phyloP scores from a whole-genome alignment of 2,329 filamentous ascomycete genomes.

The Calonectria crousiana region DNA sequence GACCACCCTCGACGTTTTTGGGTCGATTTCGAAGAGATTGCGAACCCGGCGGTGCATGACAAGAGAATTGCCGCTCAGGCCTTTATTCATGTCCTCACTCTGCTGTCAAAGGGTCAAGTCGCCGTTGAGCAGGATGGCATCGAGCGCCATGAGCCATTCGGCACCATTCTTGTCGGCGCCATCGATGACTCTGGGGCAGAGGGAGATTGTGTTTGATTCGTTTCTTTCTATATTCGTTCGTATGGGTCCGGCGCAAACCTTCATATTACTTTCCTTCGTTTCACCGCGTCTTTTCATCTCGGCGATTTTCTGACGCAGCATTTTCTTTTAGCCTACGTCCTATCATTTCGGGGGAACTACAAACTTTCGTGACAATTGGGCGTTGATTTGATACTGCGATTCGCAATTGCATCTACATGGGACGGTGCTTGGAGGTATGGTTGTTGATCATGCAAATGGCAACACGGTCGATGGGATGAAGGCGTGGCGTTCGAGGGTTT shows the following conservation, averaged over 20 bases:
- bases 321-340: neutral
- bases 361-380: slow-evolving; percentile 21
- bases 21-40: slow-evolving; percentile 77
- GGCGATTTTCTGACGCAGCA: neutral
- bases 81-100: slow-evolving; percentile 78
- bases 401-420: slow-evolving; percentile 11
- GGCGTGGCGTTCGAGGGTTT: neutral
- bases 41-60: slow-evolving; percentile 67
- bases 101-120: slow-evolving; percentile 76
- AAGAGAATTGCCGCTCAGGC: slow-evolving; percentile 78
- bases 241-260: neutral
- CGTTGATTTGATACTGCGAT: slow-evolving; percentile 15
- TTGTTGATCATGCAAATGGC: neutral
- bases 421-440: neutral
- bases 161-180: slow-evolving; percentile 60
- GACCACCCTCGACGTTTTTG: slow-evolving; percentile 54
- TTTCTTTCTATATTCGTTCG: neutral
- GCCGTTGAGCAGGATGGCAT: slow-evolving; percentile 70
- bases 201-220: slow-evolving; percentile 35
- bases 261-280: slow-evolving; percentile 6
- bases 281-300: neutral
- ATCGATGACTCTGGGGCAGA: slow-evolving; percentile 30
- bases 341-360: neutral
- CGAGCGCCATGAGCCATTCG: slow-evolving; percentile 55
- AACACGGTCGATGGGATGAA: neutral